Percentiles rank a stretch among this genome's conserved stretches.
Evolutionary conservation across 306 rosid genomes (phyloP).

Genomic region (Hippophae tibetana): DNA sequence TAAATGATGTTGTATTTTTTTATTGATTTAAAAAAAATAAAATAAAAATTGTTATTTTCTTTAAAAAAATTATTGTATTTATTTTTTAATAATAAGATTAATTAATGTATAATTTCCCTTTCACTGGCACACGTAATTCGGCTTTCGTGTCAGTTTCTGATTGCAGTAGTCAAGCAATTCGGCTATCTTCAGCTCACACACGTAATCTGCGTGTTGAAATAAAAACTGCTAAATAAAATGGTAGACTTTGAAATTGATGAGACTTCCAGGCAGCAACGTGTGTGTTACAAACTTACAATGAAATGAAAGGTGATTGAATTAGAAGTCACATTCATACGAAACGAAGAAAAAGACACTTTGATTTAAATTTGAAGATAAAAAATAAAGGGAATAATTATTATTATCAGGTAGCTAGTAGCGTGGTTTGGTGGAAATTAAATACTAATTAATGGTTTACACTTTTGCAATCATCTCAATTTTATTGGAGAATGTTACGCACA

Average conservation of each 20-base stretch:
- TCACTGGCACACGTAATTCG: too few relatives aligned
- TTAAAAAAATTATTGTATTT: too few relatives aligned
- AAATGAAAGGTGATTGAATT: background rate
- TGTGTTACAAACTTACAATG: conserved; percentile 1
- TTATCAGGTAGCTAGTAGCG: too few relatives aligned
- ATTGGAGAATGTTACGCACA: too few relatives aligned
- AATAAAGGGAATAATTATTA: too few relatives aligned
- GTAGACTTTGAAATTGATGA: conserved; percentile 17
- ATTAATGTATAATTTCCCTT: too few relatives aligned
- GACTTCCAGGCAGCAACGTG: conserved; percentile 53
- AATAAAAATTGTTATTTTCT: too few relatives aligned
- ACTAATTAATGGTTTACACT: too few relatives aligned
- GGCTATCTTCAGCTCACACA: conserved; percentile 59
- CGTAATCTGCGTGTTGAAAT: conserved; percentile 31
- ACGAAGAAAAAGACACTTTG: background rate
- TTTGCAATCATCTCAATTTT: too few relatives aligned
- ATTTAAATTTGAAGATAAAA: background rate
- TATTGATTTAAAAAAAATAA: too few relatives aligned
- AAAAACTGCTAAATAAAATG: conserved; percentile 14
- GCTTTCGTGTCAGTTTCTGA: conserved; percentile 19
- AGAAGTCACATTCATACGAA: conserved; percentile 27
- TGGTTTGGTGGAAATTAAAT: too few relatives aligned
- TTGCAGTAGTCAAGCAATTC: conserved; percentile 53
- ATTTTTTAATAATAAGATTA: too few relatives aligned
- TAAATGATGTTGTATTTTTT: background rate